A percentile compares a stretch with the other conserved stretches of the same genome.
phyloP scores from a whole-genome alignment of 2,329 filamentous ascomycete genomes.

The Rhynchosporium agropyri region DNA sequence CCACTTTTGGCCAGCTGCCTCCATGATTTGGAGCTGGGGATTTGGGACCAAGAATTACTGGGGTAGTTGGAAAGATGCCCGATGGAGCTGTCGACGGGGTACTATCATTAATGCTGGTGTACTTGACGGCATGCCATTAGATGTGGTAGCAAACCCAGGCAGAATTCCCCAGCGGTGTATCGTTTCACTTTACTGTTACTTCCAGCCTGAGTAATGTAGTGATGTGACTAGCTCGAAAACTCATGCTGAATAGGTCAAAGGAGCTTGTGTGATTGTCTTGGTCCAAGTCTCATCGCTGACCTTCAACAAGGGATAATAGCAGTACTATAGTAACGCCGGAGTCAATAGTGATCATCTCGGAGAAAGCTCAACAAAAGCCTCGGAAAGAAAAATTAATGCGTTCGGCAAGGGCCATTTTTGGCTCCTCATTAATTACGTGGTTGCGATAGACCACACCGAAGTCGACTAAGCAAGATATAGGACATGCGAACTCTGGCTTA shows the following conservation, averaged over 20 bases:
- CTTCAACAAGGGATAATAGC: background rate
- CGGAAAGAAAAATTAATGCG: no score
- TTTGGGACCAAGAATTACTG: constrained; percentile 9
- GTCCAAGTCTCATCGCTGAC: background rate
- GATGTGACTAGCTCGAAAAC: background rate
- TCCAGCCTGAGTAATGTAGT: background rate
- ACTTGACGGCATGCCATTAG: constrained; percentile 7
- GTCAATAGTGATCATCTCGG: no score
- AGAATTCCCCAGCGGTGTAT: background rate
- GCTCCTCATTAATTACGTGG: no score
- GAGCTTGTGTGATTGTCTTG: background rate
- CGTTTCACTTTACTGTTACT: background rate
- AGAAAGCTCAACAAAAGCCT: no score
- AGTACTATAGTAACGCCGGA: background rate
- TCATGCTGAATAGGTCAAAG: background rate
- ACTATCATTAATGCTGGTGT: constrained; percentile 1
- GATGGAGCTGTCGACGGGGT: no score
- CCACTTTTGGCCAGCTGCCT: constrained; percentile 11
- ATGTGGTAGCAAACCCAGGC: constrained; percentile 6
- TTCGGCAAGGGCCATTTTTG: no score
- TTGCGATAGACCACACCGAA: background rate
- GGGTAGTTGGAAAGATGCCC: background rate
- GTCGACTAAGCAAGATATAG: background rate
- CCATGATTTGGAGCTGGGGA: constrained; percentile 9
- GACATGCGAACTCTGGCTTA: background rate